phyloP scores from a whole-genome alignment of 1,284 basidiomycete genomes.

The Pseudozyma tsukubaensis region DNA sequence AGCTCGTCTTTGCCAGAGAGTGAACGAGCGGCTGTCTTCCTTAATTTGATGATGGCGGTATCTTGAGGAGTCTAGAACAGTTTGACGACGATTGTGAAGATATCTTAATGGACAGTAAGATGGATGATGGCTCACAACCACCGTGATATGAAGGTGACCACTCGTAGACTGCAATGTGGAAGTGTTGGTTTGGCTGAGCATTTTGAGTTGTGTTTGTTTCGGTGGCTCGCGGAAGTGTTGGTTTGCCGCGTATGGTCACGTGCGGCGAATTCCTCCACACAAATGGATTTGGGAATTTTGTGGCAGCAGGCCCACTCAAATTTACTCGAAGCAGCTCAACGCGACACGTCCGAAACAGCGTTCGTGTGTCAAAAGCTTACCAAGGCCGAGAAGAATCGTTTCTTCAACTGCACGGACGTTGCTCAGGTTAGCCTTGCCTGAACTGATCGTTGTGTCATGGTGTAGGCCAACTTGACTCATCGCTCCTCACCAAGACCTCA shows the following conservation, averaged over 20 bases:
- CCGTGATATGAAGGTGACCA: too few species aligned
- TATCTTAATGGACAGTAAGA: too few species aligned
- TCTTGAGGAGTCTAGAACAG: conserved; percentile 1
- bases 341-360: conserved; percentile 15
- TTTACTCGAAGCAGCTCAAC: conserved; percentile 17
- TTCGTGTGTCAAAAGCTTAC: neutral
- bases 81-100: too few species aligned
- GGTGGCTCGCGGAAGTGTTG: conserved; percentile 22
- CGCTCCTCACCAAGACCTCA: neutral
- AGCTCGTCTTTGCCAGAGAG: too few species aligned
- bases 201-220: conserved; percentile 7
- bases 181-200: conserved; percentile 5
- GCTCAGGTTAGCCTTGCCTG: neutral
- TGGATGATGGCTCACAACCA: too few species aligned
- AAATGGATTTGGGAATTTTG: neutral
- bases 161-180: neutral
- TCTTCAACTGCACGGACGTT: neutral
- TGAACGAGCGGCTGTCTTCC: too few species aligned
- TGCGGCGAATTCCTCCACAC: conserved; percentile 27
- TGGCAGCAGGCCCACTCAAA: conserved; percentile 4
- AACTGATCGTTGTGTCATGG: too few species aligned
- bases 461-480: too few species aligned
- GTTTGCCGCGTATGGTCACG: conserved; percentile 38
- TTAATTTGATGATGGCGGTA: neutral
- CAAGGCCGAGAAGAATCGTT: neutral